A percentile compares a stretch with the other conserved stretches of the same genome.
phyloP scores from a whole-genome alignment of 2,329 filamentous ascomycete genomes.

The Neopestalotiopsis sp. region DNA sequence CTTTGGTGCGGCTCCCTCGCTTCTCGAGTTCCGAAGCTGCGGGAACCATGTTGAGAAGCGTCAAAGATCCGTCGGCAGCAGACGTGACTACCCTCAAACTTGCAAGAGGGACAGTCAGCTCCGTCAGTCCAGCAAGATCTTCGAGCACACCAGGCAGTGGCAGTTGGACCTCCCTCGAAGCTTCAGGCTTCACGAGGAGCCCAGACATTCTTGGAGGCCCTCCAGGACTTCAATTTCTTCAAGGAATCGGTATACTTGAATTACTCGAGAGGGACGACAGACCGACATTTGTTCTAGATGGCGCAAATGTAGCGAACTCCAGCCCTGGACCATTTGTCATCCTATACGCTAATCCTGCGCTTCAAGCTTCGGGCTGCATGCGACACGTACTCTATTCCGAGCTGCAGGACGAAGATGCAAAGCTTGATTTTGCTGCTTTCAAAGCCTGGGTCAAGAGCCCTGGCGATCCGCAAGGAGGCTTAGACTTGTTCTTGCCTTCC shows the following conservation, averaged over 20 bases:
- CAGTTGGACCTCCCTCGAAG: conserved; percentile 59
- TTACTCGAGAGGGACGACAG: conserved; percentile 78
- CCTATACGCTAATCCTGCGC: conserved; percentile 71
- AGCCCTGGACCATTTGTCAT: conserved; percentile 61
- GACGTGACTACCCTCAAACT: conserved; percentile 62
- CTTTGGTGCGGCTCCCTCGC: conserved; percentile 43
- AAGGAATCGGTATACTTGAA: conserved; percentile 71
- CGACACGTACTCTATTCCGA: conserved; percentile 62
- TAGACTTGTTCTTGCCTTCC: conserved; percentile 59
- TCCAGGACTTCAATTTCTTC: conserved; percentile 61
- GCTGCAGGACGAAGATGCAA: conserved; percentile 45
- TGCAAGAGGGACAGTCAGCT: conserved; percentile 57
- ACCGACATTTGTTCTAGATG: conserved; percentile 78
- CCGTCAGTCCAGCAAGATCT: conserved; percentile 52
- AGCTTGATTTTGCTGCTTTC: conserved; percentile 65
- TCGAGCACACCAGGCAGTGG: conserved; percentile 59
- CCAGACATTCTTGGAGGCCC: conserved; percentile 54
- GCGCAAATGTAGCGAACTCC: conserved; percentile 62
- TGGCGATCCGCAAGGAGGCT: conserved; percentile 55
- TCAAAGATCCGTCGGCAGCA: conserved; percentile 44
- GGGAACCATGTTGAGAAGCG: conserved; percentile 52
- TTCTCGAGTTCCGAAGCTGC: conserved; percentile 47
- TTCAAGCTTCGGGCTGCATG: conserved; percentile 63
- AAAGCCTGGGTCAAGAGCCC: conserved; percentile 71
- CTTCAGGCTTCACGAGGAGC: conserved; percentile 55